These are phyloP conservation scores for Monosporascus ibericus DNA, from an alignment of 2,329 filamentous ascomycete genomes.

Conservation along the genomic window DNA sequence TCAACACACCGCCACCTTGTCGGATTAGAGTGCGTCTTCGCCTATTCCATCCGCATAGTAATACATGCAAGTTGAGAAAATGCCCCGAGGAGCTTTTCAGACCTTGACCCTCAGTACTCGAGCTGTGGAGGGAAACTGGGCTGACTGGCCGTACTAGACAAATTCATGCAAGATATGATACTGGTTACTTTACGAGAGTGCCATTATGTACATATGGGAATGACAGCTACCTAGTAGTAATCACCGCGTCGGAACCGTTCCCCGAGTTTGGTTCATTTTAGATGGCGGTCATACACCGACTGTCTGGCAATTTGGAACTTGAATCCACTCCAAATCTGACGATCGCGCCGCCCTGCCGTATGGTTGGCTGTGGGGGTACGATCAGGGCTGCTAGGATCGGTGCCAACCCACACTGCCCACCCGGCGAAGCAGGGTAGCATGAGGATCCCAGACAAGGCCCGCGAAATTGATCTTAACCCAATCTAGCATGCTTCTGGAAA, in stretches of 20 bases:
- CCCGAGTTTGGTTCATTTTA: background rate
- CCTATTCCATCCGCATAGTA: too few species aligned
- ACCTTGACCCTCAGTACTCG: too few species aligned
- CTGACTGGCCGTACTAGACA: too few species aligned
- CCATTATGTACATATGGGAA: background rate
- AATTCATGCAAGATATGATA: too few species aligned
- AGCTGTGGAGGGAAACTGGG: too few species aligned
- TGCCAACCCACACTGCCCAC: slow-evolving; percentile 7
- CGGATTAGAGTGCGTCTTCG: too few species aligned
- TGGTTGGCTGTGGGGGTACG: slow-evolving; percentile 14
- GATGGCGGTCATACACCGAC: slow-evolving; percentile 2
- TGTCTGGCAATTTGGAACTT: background rate
- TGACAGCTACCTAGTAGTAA: background rate
- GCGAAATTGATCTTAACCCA: slow-evolving; percentile 13
- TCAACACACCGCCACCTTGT: too few species aligned
- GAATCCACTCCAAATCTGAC: slow-evolving; percentile 3
- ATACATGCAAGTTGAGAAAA: too few species aligned
- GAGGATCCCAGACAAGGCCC: slow-evolving; percentile 13
- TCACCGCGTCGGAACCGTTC: background rate
- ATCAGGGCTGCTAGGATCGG: slow-evolving; percentile 9
- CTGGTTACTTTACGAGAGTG: background rate
- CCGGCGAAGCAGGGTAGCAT: slow-evolving; percentile 4
- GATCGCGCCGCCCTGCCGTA: slow-evolving; percentile 9
- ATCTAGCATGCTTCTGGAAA: slow-evolving; percentile 16
- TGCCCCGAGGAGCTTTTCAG: too few species aligned